Base-by-base conservation (phyloP, 345 rosid species). In the Fremontodendron californicum region DNA sequence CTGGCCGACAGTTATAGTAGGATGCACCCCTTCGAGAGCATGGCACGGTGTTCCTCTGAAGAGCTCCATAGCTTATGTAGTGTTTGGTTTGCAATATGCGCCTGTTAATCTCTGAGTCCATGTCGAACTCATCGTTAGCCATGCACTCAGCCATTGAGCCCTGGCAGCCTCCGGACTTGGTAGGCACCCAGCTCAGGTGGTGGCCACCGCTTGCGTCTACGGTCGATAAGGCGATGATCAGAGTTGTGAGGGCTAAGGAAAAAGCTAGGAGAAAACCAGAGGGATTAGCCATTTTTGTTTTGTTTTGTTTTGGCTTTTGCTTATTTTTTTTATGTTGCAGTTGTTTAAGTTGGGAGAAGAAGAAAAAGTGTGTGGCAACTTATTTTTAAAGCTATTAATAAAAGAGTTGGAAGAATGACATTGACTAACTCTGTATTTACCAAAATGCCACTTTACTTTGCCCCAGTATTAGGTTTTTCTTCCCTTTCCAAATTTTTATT, bases 21-120 rank as follows among this genome's bases (percentile, higher is more conserved):
- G 97, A 90, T 0, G 91, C 91, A 6, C 98, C 97, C 85, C 96
- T 89, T 54, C 37, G 85, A 9, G 97, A 92, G 84, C 98, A 94
- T 0, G 98, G 99, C 64, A 88, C 87, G 3, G 90, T 77, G 86
- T 90, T 78, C 76, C 90, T 64, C 84, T 84, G 89, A 85, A 95
- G 77, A 4, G 97, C 93, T 0, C 61, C 87, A 39, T 92, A 93
- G 88, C 98, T 90, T 82, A 93, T 90, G 86, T 90, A 91, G 25
- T 85, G 31, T 0, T 89, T 49, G 19, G 94, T 89, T 1, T 92
- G 93, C 76, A 94, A 69, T 81, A 94, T 79, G 71, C 97, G 84
- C 76, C 96, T 81, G 73, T 15, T 89, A 81, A 88, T 86, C 84
- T 89, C 97, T 0, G 88, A 78, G 46, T 88, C 94, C 89, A 88